These are phyloP conservation scores for Lentinus brumalis DNA, from an alignment of 768 basidiomycete species.

Conservation along the genomic window DNA sequence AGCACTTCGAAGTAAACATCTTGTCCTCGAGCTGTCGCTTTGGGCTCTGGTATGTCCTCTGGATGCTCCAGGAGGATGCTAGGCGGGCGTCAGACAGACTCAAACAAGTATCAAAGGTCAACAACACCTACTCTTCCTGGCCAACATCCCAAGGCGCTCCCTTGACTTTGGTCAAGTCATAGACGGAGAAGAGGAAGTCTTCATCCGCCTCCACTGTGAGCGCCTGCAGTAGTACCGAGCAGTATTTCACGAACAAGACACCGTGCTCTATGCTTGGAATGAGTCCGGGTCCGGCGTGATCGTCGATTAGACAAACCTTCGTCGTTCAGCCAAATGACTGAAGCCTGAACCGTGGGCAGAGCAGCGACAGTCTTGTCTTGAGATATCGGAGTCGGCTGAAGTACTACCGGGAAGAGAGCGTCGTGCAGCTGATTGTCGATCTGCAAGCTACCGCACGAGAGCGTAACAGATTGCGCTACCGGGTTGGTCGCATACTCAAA, in stretches of 20 bases:
- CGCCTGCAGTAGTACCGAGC: conserved; percentile 90
- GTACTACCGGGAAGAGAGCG: conserved; percentile 89
- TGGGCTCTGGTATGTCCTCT: conserved; percentile 71
- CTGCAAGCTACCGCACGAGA: conserved; percentile 87
- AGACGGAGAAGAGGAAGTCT: conserved; percentile 89
- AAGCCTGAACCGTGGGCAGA: conserved; percentile 86
- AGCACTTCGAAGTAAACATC: conserved; percentile 95
- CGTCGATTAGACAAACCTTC: conserved; percentile 58
- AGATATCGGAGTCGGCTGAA: conserved; percentile 89
- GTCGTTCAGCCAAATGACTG: conserved; percentile 90
- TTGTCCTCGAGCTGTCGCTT: conserved; percentile 61
- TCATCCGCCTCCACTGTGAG: conserved; percentile 97
- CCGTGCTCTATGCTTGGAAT: conserved; percentile 73
- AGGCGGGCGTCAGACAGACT: conserved; percentile 6
- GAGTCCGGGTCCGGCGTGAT: neutral
- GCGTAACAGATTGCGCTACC: conserved; percentile 74
- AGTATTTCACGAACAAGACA: conserved; percentile 97
- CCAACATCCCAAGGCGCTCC: conserved; percentile 89
- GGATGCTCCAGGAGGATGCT: conserved; percentile 77
- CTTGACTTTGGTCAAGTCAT: conserved; percentile 89
- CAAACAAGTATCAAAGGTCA: neutral
- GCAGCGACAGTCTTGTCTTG: conserved; percentile 78
- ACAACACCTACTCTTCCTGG: conserved; percentile 63
- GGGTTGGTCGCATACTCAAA: conserved; percentile 84
- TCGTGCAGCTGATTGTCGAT: conserved; percentile 98